Evolutionary conservation across 371 early-diverging fungal genomes (phyloP).

Genomic region (Mortierella sp.): DNA sequence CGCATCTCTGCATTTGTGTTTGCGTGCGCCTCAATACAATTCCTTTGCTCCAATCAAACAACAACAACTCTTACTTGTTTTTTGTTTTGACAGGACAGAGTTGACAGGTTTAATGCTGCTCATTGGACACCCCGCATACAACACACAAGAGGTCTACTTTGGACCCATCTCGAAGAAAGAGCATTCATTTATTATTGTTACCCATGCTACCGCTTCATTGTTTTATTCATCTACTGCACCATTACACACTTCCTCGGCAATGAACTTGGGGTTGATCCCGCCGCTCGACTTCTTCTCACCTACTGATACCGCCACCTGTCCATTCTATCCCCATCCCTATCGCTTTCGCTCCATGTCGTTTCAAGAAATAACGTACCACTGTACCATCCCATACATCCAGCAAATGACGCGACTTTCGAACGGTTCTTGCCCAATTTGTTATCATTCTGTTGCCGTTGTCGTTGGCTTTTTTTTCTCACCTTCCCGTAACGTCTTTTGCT

Average conservation of each 20-base stretch:
- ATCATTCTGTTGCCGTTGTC: not conserved
- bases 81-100: not conserved
- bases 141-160: not conserved
- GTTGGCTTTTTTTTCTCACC: not conserved
- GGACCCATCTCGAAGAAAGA: not conserved
- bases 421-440: not conserved
- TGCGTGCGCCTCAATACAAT: not conserved
- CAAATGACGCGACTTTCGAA: conserved; percentile 3
- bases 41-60: not conserved
- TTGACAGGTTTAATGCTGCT: not conserved
- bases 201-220: no score
- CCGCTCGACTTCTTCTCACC: not conserved
- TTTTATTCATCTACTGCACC: not conserved
- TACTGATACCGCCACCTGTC: no score
- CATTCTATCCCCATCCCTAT: not conserved
- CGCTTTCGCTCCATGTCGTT: not conserved
- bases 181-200: not conserved
- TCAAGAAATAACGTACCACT: not conserved
- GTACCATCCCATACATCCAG: not conserved
- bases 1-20: not conserved
- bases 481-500: conserved; percentile 6
- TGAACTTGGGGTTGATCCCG: not conserved
- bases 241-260: not conserved
- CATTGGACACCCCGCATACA: not conserved
- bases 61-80: not conserved